These are phyloP conservation scores for Rhizopogon roseolus DNA, from an alignment of 768 basidiomycete species.

Conservation along the genomic window DNA sequence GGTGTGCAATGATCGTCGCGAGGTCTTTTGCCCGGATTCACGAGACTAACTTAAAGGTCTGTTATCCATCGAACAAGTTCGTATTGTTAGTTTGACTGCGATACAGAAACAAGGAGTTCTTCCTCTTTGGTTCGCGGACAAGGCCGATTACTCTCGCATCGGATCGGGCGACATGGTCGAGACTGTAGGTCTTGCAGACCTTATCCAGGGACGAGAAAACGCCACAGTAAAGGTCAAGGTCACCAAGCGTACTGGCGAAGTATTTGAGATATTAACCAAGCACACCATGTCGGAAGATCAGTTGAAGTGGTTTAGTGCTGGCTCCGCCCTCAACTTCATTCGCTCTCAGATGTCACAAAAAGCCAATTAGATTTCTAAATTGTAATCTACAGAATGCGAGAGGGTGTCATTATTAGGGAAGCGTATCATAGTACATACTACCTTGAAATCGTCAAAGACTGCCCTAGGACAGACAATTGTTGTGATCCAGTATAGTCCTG, in stretches of 20 bases:
- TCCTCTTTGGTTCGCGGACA: conserved; percentile 90
- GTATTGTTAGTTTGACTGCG: conserved; percentile 2
- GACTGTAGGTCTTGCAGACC: conserved; percentile 75
- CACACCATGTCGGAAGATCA: conserved; percentile 93
- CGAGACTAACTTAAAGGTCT: conserved; percentile 92
- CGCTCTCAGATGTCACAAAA: conserved; percentile 44
- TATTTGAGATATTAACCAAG: conserved; percentile 64
- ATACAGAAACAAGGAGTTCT: conserved; percentile 93
- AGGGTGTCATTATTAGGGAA: not conserved
- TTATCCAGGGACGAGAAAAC: conserved; percentile 44
- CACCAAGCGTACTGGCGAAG: conserved; percentile 56
- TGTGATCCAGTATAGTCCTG: conserved; percentile 18
- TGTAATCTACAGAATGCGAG: not conserved
- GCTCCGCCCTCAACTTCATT: conserved; percentile 89
- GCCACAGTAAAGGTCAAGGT: conserved; percentile 54
- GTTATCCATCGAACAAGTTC: conserved; percentile 6
- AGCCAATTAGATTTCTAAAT: not conserved
- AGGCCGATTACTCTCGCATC: conserved; percentile 80
- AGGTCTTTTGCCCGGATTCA: conserved; percentile 97
- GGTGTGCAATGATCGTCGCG: conserved; percentile 83
- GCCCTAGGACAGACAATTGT: conserved; percentile 29
- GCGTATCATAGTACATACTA: not conserved
- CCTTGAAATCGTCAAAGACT: conserved; percentile 12
- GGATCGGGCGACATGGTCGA: conserved; percentile 77
- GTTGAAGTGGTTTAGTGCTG: conserved; percentile 83